Evolutionary conservation across 2,329 filamentous ascomycete species (phyloP).

Genomic region (Penicillium janthinellum): DNA sequence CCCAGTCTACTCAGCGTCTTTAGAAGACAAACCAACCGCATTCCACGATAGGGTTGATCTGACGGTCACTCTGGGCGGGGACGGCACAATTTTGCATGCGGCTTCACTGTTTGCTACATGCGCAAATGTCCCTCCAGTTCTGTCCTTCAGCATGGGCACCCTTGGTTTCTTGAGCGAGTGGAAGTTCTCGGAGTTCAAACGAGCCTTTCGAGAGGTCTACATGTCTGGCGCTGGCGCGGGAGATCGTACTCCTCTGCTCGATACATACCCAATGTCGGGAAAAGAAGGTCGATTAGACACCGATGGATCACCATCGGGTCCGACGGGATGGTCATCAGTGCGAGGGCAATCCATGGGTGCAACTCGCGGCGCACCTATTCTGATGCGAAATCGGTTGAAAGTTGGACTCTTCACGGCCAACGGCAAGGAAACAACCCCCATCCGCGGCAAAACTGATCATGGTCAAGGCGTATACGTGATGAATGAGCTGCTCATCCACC

Average conservation of each 20-base stretch:
- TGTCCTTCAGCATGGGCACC: slow-evolving; percentile 96
- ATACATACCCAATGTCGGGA: slow-evolving; percentile 41
- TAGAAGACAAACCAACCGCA: slow-evolving; percentile 41
- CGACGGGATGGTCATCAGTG: slow-evolving; percentile 69
- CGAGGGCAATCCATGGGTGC: slow-evolving; percentile 80
- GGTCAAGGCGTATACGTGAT: slow-evolving; percentile 67
- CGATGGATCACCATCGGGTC: slow-evolving; percentile 34
- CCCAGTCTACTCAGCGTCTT: slow-evolving; percentile 64
- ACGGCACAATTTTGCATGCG: slow-evolving; percentile 85
- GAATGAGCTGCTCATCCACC: slow-evolving; percentile 93
- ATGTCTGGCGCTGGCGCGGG: slow-evolving; percentile 68
- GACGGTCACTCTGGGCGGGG: slow-evolving; percentile 86
- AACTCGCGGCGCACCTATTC: slow-evolving; percentile 72
- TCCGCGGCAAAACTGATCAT: slow-evolving; percentile 31
- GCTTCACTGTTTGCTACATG: slow-evolving; percentile 84
- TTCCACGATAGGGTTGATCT: slow-evolving; percentile 83
- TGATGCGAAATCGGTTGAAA: slow-evolving; percentile 83
- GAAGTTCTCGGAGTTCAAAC: slow-evolving; percentile 91
- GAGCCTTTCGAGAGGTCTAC: slow-evolving; percentile 89
- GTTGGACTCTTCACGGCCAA: slow-evolving; percentile 78
- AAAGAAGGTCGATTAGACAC: slow-evolving; percentile 27
- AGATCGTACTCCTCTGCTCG: slow-evolving; percentile 47
- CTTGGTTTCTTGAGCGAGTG: slow-evolving; percentile 94
- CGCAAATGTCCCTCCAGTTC: slow-evolving; percentile 79
- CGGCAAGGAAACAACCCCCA: slow-evolving; percentile 58